Evolutionary conservation across 1,284 basidiomycete genomes (phyloP), one percentile per base, ranked within the genome.

Genomic region (Agaricales sp.): DNA sequence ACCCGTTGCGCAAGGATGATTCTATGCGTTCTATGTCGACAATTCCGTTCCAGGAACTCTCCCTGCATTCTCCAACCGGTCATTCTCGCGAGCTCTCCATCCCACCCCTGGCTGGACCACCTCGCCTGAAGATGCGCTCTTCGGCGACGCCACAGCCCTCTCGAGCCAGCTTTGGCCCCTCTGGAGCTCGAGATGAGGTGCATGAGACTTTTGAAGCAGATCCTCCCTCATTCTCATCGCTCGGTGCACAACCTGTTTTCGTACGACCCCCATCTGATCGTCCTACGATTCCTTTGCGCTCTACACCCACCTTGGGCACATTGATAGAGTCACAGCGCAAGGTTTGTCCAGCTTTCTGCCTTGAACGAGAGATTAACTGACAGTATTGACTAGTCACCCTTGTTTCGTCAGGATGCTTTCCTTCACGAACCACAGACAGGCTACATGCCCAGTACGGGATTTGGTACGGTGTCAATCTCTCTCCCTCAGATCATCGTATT

Each of bases 101-200:
- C 54, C 62, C 53, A 52, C 69, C 62, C 52, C 58, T 59, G 53
- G 65, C 73, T 35, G 65, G 73, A 30, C 72, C 69, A 39, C 69
- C 73, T 18, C 72, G 71, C 25, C 78, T 84, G 59, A 76, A 76
- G 26, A 68, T 83, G 67, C 78, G 82, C 53, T 71, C 74, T 21
- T 80, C 82, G 12, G 64, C 82, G 53, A 85, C 83, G 2, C 85
- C 85, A 3, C 78, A 82, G 57, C 78, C 79, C 13, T 66, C 68
- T n/a, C 70, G 69, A 22, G 58, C 63, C 25, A 63, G 61, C 8
- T 41, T 41, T 20, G 39, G 39, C 18, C 39, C 39, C 6, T 41
- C 39, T 20, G 19, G 4, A 20, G 39, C 6, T 8, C 39, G 39
- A n/a, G n/a, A 41, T 41, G 39, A 11, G 6, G 8, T 8, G 4